Conservation (phyloP, 129 eudicot genomes). For the Oenanthe sinensis region DNA sequence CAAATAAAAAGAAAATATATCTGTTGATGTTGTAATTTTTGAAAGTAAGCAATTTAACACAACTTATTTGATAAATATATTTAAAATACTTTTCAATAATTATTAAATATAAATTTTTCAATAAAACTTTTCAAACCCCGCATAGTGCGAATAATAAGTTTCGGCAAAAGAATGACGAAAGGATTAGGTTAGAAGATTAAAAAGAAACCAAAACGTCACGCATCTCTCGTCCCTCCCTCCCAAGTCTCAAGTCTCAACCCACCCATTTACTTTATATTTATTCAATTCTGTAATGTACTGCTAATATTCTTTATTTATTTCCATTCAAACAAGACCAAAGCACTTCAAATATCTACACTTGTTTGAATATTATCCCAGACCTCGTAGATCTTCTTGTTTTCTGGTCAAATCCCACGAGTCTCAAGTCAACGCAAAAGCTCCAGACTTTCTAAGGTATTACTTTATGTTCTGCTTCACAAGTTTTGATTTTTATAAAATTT, state of each 20-base stretch:
- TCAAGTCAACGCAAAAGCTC: constrained; percentile 19
- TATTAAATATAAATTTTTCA: too few species aligned
- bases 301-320: too few species aligned
- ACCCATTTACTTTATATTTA: background rate
- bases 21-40: too few species aligned
- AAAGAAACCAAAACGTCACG: constrained; percentile 7
- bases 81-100: too few species aligned
- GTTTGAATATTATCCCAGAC: background rate
- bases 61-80: too few species aligned
- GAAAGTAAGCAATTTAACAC: too few species aligned
- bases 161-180: constrained; percentile 17
- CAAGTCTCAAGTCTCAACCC: too few species aligned
- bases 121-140: too few species aligned
- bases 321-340: too few species aligned
- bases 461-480: constrained; percentile 1
- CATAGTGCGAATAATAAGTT: too few species aligned
- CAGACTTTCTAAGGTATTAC: background rate
- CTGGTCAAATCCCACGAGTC: constrained; percentile 16
- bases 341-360: background rate
- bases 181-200: constrained; percentile 35
- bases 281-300: background rate
- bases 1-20: too few species aligned
- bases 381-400: background rate
- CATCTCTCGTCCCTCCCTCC: background rate
- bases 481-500: constrained; percentile 11